A percentile compares a stretch with the other conserved stretches of the same genome.
These are phyloP conservation scores for Candida khao-thaluensis DNA, from an alignment of 805 yeast species.

Conservation along the genomic window DNA sequence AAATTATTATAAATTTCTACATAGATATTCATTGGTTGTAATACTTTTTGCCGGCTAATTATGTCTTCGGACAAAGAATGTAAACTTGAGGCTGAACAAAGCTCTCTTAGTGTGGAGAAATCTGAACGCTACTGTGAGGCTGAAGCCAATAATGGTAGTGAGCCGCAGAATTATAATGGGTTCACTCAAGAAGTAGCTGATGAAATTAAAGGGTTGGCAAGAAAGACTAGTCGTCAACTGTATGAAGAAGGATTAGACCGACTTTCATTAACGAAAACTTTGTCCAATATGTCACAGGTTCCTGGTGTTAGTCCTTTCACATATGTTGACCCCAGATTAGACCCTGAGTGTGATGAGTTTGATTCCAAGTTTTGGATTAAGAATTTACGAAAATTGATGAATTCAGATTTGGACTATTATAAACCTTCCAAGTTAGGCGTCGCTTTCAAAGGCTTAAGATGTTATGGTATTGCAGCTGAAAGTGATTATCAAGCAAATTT, in stretches of 20 bases:
- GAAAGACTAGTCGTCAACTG: slow-evolving; percentile 5
- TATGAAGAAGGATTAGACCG: not conserved
- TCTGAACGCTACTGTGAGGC: not conserved
- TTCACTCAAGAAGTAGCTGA: slow-evolving; percentile 32
- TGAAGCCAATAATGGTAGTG: not conserved
- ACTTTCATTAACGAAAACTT: slow-evolving; percentile 26
- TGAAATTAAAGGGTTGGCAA: slow-evolving; percentile 41
- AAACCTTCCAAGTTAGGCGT: slow-evolving; percentile 61
- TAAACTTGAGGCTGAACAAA: not conserved
- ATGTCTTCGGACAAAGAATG: not conserved
- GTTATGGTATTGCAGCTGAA: slow-evolving; percentile 65
- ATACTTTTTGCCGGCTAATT: too few relatives aligned
- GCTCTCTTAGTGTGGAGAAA: not conserved
- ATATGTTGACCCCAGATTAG: slow-evolving; percentile 34
- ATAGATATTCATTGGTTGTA: too few relatives aligned
- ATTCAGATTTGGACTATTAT: slow-evolving; percentile 59
- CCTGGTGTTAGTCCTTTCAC: slow-evolving; percentile 47
- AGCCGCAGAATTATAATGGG: slow-evolving; percentile 23
- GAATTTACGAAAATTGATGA: slow-evolving; percentile 53
- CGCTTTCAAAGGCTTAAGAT: slow-evolving; percentile 57
- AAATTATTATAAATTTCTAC: too few relatives aligned
- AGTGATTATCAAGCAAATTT: slow-evolving; percentile 66
- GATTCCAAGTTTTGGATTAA: slow-evolving; percentile 66
- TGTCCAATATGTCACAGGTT: slow-evolving; percentile 49
- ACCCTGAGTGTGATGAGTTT: slow-evolving; percentile 60